These are phyloP conservation scores for Collybiopsis luxurians DNA, from an alignment of 768 basidiomycete genomes.

Conservation along the genomic window DNA sequence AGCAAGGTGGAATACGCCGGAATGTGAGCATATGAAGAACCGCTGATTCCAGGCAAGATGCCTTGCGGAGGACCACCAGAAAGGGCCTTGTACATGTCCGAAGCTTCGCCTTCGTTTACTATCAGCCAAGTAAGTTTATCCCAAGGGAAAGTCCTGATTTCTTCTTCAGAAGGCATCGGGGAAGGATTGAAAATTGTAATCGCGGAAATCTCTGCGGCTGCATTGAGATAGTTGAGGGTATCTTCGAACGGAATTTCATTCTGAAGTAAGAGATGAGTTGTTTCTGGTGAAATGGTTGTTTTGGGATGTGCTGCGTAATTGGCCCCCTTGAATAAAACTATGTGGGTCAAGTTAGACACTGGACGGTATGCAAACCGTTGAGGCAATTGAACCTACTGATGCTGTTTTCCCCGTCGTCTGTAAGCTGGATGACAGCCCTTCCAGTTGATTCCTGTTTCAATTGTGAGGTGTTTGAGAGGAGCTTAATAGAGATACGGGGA, in stretches of 20 bases:
- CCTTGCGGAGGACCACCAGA: neutral
- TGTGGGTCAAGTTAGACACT: neutral
- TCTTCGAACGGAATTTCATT: conserved; percentile 52
- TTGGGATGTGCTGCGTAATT: conserved; percentile 43
- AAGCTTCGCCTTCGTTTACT: conserved; percentile 52
- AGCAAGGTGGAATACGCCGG: conserved; percentile 15
- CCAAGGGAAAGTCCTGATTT: conserved; percentile 50
- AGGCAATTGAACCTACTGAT: conserved; percentile 45
- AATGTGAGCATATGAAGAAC: conserved; percentile 17
- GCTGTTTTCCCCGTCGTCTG: conserved; percentile 57
- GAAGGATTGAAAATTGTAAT: conserved; percentile 55
- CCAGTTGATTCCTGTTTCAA: conserved; percentile 47
- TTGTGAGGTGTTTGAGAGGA: neutral
- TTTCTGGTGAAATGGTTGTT: conserved; percentile 26
- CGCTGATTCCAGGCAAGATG: conserved; percentile 17
- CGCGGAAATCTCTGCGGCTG: conserved; percentile 16
- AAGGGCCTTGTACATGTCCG: conserved; percentile 28
- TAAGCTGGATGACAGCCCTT: conserved; percentile 59
- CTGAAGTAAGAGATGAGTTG: conserved; percentile 55
- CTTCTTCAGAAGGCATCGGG: conserved; percentile 40
- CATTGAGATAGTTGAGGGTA: conserved; percentile 35
- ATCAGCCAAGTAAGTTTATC: conserved; percentile 49
- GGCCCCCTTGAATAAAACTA: conserved; percentile 58
- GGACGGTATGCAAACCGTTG: neutral
- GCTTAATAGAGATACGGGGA: neutral